A percentile compares a stretch with the other conserved stretches of the same genome.
phyloP scores from a whole-genome alignment of 257 asterid genomes.

The Fraxinus anomala region DNA sequence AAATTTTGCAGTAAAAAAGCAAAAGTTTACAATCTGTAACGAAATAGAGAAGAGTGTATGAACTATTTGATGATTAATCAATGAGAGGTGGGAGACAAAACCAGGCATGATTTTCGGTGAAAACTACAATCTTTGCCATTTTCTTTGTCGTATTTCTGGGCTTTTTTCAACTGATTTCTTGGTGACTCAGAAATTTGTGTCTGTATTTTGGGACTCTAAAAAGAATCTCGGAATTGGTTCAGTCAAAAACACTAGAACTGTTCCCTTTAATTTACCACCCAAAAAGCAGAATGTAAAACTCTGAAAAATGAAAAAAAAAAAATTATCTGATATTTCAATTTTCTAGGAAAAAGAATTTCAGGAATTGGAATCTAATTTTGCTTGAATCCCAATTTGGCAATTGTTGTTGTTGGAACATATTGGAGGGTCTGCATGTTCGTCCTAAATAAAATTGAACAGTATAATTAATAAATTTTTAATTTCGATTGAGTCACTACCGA shows the following conservation, averaged over 20 bases:
- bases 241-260: background rate
- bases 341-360: background rate
- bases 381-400: background rate
- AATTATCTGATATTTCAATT: background rate
- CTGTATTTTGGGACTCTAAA: slow-evolving; percentile 14
- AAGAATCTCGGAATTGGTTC: slow-evolving; percentile 38
- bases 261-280: slow-evolving; percentile 6
- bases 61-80: slow-evolving; percentile 49
- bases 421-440: background rate
- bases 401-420: background rate
- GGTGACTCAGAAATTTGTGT: slow-evolving; percentile 3
- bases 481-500: background rate
- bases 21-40: no score
- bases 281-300: background rate
- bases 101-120: slow-evolving; percentile 15
- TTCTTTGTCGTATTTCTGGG: slow-evolving; percentile 9
- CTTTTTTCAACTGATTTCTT: slow-evolving; percentile 12
- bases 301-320: background rate
- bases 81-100: slow-evolving; percentile 36
- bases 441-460: no score
- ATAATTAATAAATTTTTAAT: no score
- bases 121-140: slow-evolving; percentile 37
- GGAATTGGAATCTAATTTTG: background rate
- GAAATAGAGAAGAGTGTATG: background rate
- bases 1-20: no score